Base-by-base conservation (phyloP, 306 rosid genomes). In the Chamaecrista fasciculata region DNA sequence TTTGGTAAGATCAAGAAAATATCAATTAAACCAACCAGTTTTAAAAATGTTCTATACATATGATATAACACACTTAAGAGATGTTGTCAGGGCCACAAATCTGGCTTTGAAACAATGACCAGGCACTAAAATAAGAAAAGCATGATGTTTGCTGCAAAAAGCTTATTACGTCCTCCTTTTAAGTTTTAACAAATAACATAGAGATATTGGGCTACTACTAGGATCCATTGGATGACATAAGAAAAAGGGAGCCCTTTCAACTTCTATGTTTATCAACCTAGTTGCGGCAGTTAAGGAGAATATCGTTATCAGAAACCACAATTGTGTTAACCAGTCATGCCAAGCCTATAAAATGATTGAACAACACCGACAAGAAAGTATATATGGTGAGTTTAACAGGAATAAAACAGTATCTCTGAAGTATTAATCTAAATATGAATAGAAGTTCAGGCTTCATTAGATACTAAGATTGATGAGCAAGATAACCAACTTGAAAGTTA, bases 1-100 rank as follows among this genome's bases (percentile, higher is more conserved):
- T 70, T 28, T 2, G 62, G 15, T 55, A 4, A 0, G 26, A 63
- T 52, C 46, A 74, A 31, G 67, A 67, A 58, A 72, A 50, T 19
- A 50, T n/a, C 16, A 23, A 21, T 40, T 9, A 19, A 8, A 37
- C 16, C 3, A 6, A 28, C 26, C 21, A 48, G 63, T 25, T 58
- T 18, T 59, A 20, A 23, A 69, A 19, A 28, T 58, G 52, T 49
- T 16, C 59, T 39, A 49, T 29, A 44, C 23, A n/a, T n/a, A n/a
- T n/a, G n/a, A n/a, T n/a, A 68, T 21, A 62, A 61, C 57, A 40
- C 48, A 29, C 56, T 44, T 10, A 16, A 39, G 57, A 23, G 19
- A 49, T 60, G 18, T 18, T 31, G 51, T 25, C 11, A 7, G 43
- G 14, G 37, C 62, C 15, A 37, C 26, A 40, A 39, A 44, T n/a